Conservation (phyloP, 2,329 filamentous ascomycete genomes). For the Colletotrichum sp. region DNA sequence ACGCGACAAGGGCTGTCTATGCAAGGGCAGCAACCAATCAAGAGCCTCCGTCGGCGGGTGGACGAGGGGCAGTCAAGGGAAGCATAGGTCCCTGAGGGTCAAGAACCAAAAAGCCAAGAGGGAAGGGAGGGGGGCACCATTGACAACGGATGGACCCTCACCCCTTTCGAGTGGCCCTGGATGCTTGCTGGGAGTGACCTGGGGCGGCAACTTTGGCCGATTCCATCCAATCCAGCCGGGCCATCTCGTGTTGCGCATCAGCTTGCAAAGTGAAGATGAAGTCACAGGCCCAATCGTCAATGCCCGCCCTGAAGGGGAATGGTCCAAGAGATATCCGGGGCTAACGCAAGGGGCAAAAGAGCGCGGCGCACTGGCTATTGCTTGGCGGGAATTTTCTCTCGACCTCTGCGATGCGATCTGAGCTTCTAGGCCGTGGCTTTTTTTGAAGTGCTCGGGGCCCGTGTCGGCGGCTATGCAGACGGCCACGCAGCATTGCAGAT, state of each 20-base stretch:
- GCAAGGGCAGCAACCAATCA: slow-evolving; percentile 16
- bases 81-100: neutral
- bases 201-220: neutral
- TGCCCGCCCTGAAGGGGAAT: neutral
- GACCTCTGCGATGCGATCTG: neutral
- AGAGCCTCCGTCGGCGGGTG: neutral
- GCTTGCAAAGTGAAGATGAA: neutral
- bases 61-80: neutral
- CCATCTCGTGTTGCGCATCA: neutral
- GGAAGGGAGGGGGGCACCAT: neutral
- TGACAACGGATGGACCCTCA: neutral
- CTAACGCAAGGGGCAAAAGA: neutral
- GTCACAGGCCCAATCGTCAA: neutral
- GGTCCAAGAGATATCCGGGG: neutral
- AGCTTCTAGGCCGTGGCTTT: neutral
- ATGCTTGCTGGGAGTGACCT: neutral
- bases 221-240: neutral
- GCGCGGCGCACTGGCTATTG: neutral
- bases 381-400: neutral
- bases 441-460: neutral
- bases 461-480: neutral
- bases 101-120: neutral
- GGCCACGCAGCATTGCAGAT: neutral
- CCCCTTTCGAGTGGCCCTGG: neutral
- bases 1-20: neutral